These are phyloP conservation scores for Coniosporium tulheliwenetii DNA, from an alignment of 2,329 filamentous ascomycete species.

Conservation along the genomic window DNA sequence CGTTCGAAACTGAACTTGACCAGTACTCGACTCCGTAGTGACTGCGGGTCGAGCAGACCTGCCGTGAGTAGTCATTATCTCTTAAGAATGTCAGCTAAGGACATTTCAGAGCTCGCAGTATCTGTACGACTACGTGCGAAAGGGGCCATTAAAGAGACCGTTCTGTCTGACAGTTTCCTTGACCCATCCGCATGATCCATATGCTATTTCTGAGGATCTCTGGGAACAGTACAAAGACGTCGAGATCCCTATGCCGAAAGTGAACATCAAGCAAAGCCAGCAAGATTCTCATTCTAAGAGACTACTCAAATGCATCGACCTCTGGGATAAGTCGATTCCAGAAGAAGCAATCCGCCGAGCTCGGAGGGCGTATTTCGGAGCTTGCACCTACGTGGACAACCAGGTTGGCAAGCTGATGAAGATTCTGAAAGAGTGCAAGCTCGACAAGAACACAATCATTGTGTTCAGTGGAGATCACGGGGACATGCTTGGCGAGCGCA, in stretches of 20 bases:
- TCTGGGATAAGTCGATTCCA: constrained; percentile 70
- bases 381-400: constrained; percentile 87
- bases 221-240: constrained; percentile 86
- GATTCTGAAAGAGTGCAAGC: constrained; percentile 61
- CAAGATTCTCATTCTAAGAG: constrained; percentile 80
- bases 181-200: constrained; percentile 88
- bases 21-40: too few species aligned
- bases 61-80: too few species aligned
- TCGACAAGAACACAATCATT: constrained; percentile 76
- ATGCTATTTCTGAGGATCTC: constrained; percentile 84
- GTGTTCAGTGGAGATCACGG: constrained; percentile 90
- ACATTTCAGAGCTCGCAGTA: constrained; percentile 54
- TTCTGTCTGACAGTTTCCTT: constrained; percentile 86
- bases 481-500: constrained; percentile 88
- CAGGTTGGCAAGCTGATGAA: constrained; percentile 72
- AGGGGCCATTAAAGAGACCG: constrained; percentile 55
- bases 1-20: too few species aligned
- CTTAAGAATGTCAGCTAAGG: too few species aligned
- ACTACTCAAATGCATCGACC: constrained; percentile 70
- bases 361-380: constrained; percentile 78
- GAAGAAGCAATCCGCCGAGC: constrained; percentile 77
- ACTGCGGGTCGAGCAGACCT: too few species aligned
- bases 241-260: constrained; percentile 69
- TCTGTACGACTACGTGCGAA: constrained; percentile 78
- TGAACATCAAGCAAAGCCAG: constrained; percentile 62